A percentile compares a stretch with the other conserved stretches of the same genome.
Conservation (phyloP, 176 grass and related monocot species). For the Paspalum vaginatum region DNA sequence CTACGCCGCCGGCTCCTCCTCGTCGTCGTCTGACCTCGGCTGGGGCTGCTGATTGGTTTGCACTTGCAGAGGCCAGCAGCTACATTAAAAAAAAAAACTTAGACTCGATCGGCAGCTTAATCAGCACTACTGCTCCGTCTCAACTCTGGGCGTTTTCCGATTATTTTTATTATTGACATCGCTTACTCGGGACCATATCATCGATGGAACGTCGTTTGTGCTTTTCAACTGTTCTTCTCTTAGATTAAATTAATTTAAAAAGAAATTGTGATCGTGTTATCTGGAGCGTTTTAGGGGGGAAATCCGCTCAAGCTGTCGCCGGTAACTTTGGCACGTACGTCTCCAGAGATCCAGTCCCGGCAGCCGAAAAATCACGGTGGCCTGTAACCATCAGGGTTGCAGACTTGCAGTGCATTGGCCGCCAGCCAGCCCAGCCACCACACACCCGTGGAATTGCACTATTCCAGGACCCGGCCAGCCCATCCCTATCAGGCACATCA, state of each 20-base stretch:
- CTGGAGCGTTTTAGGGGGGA: neutral
- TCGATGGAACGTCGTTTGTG: neutral
- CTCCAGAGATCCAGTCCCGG: neutral
- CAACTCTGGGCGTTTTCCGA: neutral
- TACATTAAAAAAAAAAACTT: too few species aligned
- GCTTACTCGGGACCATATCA: too few species aligned
- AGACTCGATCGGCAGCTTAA: too few species aligned
- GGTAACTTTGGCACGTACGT: slow-evolving; percentile 3
- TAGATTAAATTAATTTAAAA: neutral
- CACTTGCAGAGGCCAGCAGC: too few species aligned
- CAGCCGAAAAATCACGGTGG: neutral
- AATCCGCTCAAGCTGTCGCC: neutral
- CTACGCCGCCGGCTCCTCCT: slow-evolving; percentile 45
- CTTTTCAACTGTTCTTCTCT: neutral
- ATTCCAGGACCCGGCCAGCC: neutral
- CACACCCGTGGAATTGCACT: neutral
- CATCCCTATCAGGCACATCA: neutral
- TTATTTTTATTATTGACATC: too few species aligned
- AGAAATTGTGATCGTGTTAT: neutral
- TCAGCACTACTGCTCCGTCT: too few species aligned
- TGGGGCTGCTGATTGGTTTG: slow-evolving; percentile 34
- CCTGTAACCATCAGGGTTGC: neutral
- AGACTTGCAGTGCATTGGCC: neutral
- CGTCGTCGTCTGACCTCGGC: slow-evolving; percentile 39
- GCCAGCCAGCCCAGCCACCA: neutral